Evolutionary conservation across 371 early-diverging fungal genomes (phyloP), one percentile per base, ranked within the genome.

Genomic region (Rhizopus microsporus): DNA sequence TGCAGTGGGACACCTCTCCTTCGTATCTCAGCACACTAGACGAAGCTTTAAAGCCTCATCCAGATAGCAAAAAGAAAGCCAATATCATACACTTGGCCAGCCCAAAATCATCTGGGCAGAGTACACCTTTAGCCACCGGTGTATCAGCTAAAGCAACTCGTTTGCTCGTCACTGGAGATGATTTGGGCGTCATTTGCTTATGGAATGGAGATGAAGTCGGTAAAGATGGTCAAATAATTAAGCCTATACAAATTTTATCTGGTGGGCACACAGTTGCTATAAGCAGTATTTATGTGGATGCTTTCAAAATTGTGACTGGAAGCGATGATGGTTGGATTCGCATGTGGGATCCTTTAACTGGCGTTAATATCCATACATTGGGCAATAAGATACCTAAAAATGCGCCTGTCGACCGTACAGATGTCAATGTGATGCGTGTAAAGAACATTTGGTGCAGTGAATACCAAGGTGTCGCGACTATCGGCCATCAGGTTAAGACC

Each of bases 281-380:
- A n/a, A 78, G 79, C 48, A 61, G 68, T 3, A 54, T 79, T 0
- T 69, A 62, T 40, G 33, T 79, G 34, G 82, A 81, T 54, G 74
- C 68, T 0, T 77, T 51, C 34, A 81, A 81, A 43, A 40, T 81
- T 15, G 68, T 81, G 3, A 71, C 71, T 35, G 82, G 82, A 16
- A 78, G 78, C 48, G 71, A 68, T 33, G 81, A 81, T 58, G 81
- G 81, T 0, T 75, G 77, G 78, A 77, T 81, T 17, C 64, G 66
- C 31, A 54, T 77, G 13, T 78, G 75, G 75, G 76, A 81, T 53
- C 79, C 76, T 8, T 42, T 81, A 9, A 75, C 76, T n/a, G 79
- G 75, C 1, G 32, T 15, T 4, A 63, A 57, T 33, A 51, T 67
- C n/a, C 57, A 58, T 17, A 57, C 47, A 15, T 42, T 66, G 5